These are phyloP conservation scores for Ophiocordyceps australis DNA, from an alignment of 2,329 filamentous ascomycete species.

Conservation along the genomic window DNA sequence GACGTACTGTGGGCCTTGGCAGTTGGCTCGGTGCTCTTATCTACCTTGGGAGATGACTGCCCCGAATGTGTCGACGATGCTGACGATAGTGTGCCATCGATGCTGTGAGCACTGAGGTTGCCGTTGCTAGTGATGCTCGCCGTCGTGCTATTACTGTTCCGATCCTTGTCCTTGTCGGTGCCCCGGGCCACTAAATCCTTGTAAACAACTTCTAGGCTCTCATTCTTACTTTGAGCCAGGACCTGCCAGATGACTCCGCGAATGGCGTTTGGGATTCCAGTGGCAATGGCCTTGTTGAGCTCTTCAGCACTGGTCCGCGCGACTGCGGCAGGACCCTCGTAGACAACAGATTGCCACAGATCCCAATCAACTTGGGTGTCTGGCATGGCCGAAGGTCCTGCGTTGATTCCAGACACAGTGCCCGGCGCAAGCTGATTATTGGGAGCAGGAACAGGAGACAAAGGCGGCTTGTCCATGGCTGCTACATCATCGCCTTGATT, in stretches of 20 bases:
- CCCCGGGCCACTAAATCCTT: constrained; percentile 62
- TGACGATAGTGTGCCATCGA: constrained; percentile 53
- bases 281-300: constrained; percentile 76
- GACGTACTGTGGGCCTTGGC: constrained; percentile 46
- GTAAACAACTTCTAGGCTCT: constrained; percentile 78
- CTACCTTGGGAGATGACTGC: constrained; percentile 35
- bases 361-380: constrained; percentile 93
- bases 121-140: constrained; percentile 33
- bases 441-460: constrained; percentile 40
- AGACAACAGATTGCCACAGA: constrained; percentile 89
- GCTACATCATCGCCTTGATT: constrained; percentile 8
- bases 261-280: constrained; percentile 85
- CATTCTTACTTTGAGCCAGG: constrained; percentile 83
- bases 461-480: constrained; percentile 13
- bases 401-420: constrained; percentile 65
- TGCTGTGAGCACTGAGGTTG: constrained; percentile 37
- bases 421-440: constrained; percentile 63
- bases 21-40: constrained; percentile 44
- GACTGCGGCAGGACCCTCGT: constrained; percentile 80
- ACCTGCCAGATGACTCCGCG: constrained; percentile 99
- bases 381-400: constrained; percentile 50
- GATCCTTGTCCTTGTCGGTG: constrained; percentile 60
- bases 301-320: constrained; percentile 78
- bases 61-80: constrained; percentile 69
- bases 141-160: constrained; percentile 34